A percentile compares a stretch with the other conserved stretches of the same genome.
Evolutionary conservation across 73 alveolate genomes (phyloP).

Genomic region (Paramecium pentaurelia): DNA sequence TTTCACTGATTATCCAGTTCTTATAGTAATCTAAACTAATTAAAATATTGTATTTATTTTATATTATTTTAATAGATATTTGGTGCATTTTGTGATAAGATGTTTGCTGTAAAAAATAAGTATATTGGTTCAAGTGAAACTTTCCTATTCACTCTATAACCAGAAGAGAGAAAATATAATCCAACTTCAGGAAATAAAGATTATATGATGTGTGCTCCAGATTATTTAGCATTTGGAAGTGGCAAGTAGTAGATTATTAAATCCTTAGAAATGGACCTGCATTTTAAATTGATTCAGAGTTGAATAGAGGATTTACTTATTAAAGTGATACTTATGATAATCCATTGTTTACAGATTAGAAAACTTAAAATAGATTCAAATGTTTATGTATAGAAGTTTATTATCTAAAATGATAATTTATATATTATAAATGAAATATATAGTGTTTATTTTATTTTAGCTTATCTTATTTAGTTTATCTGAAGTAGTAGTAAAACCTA

Average conservation of each 20-base stretch:
- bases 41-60: neutral
- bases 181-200: neutral
- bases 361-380: neutral
- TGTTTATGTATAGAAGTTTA: neutral
- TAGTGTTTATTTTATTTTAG: neutral
- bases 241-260: neutral
- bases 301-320: slow-evolving; percentile 49
- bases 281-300: slow-evolving; percentile 41
- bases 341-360: neutral
- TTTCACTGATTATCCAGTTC: neutral
- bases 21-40: neutral
- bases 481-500: neutral
- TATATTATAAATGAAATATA: neutral
- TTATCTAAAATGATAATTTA: neutral
- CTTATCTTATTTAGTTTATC: neutral
- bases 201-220: slow-evolving; percentile 19
- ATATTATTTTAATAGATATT: neutral
- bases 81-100: slow-evolving; percentile 48
- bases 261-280: slow-evolving; percentile 49
- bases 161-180: neutral
- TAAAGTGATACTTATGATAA: neutral
- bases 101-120: neutral
- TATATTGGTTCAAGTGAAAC: slow-evolving; percentile 50
- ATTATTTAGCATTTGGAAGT: slow-evolving; percentile 46
- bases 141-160: slow-evolving; percentile 31